Evolutionary conservation across 257 asterid species (phyloP).

Genomic region (Schizonepeta tenuifolia): DNA sequence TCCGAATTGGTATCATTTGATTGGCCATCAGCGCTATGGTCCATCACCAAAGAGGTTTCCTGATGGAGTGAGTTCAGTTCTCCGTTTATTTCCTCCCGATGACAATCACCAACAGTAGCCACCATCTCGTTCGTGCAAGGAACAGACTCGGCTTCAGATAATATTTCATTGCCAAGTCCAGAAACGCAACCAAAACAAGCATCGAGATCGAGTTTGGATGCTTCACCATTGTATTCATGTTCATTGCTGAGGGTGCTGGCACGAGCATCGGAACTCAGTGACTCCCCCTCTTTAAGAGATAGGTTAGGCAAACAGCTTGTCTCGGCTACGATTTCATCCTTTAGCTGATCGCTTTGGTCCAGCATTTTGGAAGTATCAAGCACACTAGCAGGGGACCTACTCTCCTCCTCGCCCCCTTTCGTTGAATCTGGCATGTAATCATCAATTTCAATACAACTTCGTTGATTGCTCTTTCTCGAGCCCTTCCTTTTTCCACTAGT

Average conservation of each 20-base stretch:
- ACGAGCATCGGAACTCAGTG: slow-evolving; percentile 41
- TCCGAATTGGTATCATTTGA: slow-evolving; percentile 32
- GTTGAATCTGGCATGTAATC: slow-evolving; percentile 33
- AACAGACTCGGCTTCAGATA: slow-evolving; percentile 30
- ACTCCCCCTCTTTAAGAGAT: slow-evolving; percentile 43
- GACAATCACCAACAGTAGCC: slow-evolving; percentile 32
- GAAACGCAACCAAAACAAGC: slow-evolving; percentile 28
- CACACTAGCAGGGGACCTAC: slow-evolving; percentile 37
- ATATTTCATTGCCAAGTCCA: slow-evolving; percentile 23
- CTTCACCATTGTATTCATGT: slow-evolving; percentile 33
- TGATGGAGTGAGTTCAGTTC: slow-evolving; percentile 32
- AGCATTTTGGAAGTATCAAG: slow-evolving; percentile 37
- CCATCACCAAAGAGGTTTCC: slow-evolving; percentile 35
- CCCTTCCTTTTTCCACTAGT: slow-evolving; percentile 54
- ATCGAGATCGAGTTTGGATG: slow-evolving; percentile 36
- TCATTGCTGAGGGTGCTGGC: slow-evolving; percentile 37
- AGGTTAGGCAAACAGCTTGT: slow-evolving; percentile 33
- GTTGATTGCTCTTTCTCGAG: slow-evolving; percentile 43
- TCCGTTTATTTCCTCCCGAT: slow-evolving; percentile 32
- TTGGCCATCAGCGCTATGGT: slow-evolving; percentile 35
- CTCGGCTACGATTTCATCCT: slow-evolving; percentile 36
- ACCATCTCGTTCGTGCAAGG: slow-evolving; percentile 30
- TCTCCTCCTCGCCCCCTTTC: slow-evolving; percentile 44
- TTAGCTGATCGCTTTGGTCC: slow-evolving; percentile 40
- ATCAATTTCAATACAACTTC: slow-evolving; percentile 29